phyloP scores from a whole-genome alignment of 2,329 filamentous ascomycete species.

The Xylariaceae sp. region DNA sequence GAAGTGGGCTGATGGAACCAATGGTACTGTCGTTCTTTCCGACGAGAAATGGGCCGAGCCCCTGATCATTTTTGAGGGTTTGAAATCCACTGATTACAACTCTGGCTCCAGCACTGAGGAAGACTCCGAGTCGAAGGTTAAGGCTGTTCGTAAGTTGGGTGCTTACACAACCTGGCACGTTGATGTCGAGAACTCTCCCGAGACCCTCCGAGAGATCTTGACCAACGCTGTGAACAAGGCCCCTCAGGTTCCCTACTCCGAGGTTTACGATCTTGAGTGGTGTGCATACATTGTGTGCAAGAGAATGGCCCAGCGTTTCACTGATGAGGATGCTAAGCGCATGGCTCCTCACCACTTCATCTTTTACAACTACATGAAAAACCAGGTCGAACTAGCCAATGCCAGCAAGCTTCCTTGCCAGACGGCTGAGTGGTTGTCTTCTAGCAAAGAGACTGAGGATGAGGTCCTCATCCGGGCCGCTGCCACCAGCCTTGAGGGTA shows the following conservation, averaged over 20 bases:
- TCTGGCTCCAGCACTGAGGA: conserved; percentile 19
- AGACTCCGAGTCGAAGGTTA: conserved; percentile 22
- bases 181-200: conserved; percentile 28
- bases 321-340: conserved; percentile 20
- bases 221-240: conserved; percentile 20
- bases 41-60: conserved; percentile 30
- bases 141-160: conserved; percentile 25
- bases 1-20: conserved; percentile 28
- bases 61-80: conserved; percentile 28
- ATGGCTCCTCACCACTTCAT: conserved; percentile 27
- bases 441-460: conserved; percentile 22
- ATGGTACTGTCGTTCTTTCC: conserved; percentile 28
- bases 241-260: conserved; percentile 24
- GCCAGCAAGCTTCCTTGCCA: conserved; percentile 26
- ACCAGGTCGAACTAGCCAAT: conserved; percentile 24
- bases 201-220: conserved; percentile 19
- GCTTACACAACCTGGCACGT: conserved; percentile 27
- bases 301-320: conserved; percentile 26
- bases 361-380: conserved; percentile 30
- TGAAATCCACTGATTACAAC: conserved; percentile 28
- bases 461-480: conserved; percentile 24
- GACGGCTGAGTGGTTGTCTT: conserved; percentile 24
- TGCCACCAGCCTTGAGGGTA: conserved; percentile 26
- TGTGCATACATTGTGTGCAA: conserved; percentile 31
- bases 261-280: conserved; percentile 28